These are phyloP conservation scores for Suillus clintonianus DNA, from an alignment of 768 basidiomycete genomes.

Conservation along the genomic window DNA sequence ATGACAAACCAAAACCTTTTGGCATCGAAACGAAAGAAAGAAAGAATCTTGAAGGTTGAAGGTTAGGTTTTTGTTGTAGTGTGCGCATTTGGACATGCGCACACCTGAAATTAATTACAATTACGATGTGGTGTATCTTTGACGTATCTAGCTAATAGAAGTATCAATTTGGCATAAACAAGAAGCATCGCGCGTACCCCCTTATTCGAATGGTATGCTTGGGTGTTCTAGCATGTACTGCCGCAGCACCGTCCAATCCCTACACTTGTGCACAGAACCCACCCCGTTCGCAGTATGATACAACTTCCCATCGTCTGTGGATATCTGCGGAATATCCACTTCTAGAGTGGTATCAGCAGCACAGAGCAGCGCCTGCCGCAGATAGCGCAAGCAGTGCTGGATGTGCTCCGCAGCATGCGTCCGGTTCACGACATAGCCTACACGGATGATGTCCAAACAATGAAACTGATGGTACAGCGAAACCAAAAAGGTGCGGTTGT, in stretches of 20 bases:
- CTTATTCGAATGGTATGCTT: slow-evolving; percentile 22
- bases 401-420: slow-evolving; percentile 31
- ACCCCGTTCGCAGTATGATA: slow-evolving; percentile 31
- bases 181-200: background rate
- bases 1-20: too few relatives aligned
- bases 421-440: slow-evolving; percentile 24
- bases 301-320: slow-evolving; percentile 19
- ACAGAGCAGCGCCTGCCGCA: slow-evolving; percentile 40
- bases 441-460: slow-evolving; percentile 42
- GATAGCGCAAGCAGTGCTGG: slow-evolving; percentile 41
- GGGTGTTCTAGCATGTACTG: slow-evolving; percentile 29
- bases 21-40: too few relatives aligned
- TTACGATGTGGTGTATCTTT: background rate
- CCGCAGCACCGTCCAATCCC: slow-evolving; percentile 35
- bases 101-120: background rate
- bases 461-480: slow-evolving; percentile 53
- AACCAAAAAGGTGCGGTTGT: slow-evolving; percentile 33
- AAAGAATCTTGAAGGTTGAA: background rate
- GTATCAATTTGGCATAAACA: background rate
- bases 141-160: background rate
- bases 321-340: slow-evolving; percentile 28
- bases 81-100: background rate
- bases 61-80: background rate
- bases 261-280: slow-evolving; percentile 32
- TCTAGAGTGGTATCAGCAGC: slow-evolving; percentile 41